phyloP scores from a whole-genome alignment of 1,139 yeast genomes.

The Suhomyces ambrosiae region DNA sequence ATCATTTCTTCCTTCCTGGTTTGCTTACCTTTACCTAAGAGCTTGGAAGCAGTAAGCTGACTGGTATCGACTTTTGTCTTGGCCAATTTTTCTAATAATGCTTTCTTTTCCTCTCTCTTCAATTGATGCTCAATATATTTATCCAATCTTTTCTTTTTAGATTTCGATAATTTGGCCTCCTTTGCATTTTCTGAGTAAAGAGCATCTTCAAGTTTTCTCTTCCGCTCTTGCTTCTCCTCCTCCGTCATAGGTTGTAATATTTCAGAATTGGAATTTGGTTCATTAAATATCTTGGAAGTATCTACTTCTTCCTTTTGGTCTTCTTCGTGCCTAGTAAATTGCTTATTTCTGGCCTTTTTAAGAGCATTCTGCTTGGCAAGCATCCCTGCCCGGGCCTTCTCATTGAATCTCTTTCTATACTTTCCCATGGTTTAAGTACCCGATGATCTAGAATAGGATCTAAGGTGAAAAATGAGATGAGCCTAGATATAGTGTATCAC shows the following conservation, averaged over 20 bases:
- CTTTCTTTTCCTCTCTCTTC: constrained; percentile 85
- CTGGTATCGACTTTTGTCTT: constrained; percentile 74
- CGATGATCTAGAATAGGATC: not conserved
- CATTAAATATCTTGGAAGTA: constrained; percentile 11
- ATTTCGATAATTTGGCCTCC: constrained; percentile 67
- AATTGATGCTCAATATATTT: constrained; percentile 86
- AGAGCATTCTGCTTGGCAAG: constrained; percentile 77
- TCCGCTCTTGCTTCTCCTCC: constrained; percentile 63
- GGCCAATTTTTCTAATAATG: constrained; percentile 70
- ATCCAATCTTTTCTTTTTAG: constrained; percentile 76
- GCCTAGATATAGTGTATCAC: constrained; percentile 1
- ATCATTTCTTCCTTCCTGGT: constrained; percentile 70
- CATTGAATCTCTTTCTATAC: constrained; percentile 78
- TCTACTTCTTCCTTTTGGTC: constrained; percentile 14
- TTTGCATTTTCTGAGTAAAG: constrained; percentile 56
- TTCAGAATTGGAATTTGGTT: constrained; percentile 61
- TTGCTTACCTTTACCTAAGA: constrained; percentile 74
- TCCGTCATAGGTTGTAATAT: constrained; percentile 52
- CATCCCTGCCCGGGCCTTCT: constrained; percentile 84
- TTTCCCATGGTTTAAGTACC: constrained; percentile 70
- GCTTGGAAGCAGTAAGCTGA: constrained; percentile 67
- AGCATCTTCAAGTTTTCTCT: constrained; percentile 62
- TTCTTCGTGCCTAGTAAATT: constrained; percentile 50
- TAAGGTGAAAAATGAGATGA: constrained; percentile 8
- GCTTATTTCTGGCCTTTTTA: constrained; percentile 68